Conservation (phyloP, 1,284 basidiomycete genomes). For the Rhodotorula sp. region DNA sequence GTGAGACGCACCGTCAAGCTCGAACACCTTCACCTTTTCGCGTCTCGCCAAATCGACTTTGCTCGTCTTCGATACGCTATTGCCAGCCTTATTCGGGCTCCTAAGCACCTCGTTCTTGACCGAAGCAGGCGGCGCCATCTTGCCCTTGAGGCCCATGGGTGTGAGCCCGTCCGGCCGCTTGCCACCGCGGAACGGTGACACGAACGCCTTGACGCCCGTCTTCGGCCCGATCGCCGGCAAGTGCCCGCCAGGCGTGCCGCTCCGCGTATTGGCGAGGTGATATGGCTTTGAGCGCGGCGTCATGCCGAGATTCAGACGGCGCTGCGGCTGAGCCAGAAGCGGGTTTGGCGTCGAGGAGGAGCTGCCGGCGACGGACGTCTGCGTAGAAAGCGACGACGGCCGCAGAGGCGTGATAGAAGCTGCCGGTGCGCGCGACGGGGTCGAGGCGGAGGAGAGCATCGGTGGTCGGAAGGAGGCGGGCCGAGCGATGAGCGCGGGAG, state of each 20-base stretch:
- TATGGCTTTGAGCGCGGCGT: conserved; percentile 35
- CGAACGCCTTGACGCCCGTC: conserved; percentile 35
- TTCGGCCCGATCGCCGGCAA: neutral
- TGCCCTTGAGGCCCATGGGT: conserved; percentile 25
- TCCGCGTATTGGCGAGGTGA: conserved; percentile 31
- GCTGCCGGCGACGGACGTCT: neutral
- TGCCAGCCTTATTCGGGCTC: neutral
- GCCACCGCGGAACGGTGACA: conserved; percentile 45
- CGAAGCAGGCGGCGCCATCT: neutral
- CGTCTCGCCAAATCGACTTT: neutral
- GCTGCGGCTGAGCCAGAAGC: conserved; percentile 9
- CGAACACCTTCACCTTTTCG: conserved; percentile 23
- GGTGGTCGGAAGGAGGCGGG: neutral
- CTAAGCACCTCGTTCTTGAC: neutral
- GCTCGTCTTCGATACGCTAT: neutral
- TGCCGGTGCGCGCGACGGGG: neutral
- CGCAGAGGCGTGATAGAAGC: neutral
- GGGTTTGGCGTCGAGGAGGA: conserved; percentile 9
- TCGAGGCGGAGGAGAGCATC: conserved; percentile 3
- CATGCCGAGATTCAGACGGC: conserved; percentile 43
- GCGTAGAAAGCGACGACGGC: neutral
- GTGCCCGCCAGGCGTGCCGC: neutral
- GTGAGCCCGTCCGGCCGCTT: conserved; percentile 37
- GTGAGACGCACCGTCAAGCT: conserved; percentile 19
- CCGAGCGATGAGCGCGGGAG: neutral